Conservation (phyloP, 2,329 filamentous ascomycete genomes). For the Fusarium sambucinum region DNA sequence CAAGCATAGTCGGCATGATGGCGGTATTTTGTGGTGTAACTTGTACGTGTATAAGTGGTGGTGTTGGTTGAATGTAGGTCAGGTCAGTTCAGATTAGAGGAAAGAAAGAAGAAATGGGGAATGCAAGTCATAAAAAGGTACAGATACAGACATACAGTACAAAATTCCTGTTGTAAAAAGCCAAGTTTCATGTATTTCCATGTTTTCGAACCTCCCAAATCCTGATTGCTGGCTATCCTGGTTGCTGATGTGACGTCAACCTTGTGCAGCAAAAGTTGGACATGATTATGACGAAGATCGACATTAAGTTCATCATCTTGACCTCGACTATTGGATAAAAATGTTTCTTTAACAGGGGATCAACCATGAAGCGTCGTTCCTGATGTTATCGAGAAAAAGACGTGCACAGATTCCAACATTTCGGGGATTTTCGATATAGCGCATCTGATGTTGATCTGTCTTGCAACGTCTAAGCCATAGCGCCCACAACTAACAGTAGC, state of each 20-base stretch:
- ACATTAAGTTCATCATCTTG: slow-evolving; percentile 31
- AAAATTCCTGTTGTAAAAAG: slow-evolving; percentile 10
- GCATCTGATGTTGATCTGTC: slow-evolving; percentile 8
- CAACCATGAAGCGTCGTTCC: slow-evolving; percentile 15
- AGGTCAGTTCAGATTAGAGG: not conserved
- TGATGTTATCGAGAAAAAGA: slow-evolving; percentile 7
- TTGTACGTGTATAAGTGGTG: slow-evolving; percentile 3
- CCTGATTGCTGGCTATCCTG: slow-evolving; percentile 46
- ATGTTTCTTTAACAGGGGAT: slow-evolving; percentile 1
- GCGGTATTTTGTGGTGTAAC: slow-evolving; percentile 8
- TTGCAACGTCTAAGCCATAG: slow-evolving; percentile 14
- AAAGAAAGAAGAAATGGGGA: slow-evolving; percentile 5
- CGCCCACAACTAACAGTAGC: slow-evolving; percentile 5
- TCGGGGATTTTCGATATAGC: slow-evolving; percentile 16
- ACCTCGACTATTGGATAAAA: slow-evolving; percentile 24
- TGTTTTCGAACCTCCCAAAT: slow-evolving; percentile 43
- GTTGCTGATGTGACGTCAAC: slow-evolving; percentile 47
- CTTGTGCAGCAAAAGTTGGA: slow-evolving; percentile 38
- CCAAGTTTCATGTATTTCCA: slow-evolving; percentile 39
- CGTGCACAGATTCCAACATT: slow-evolving; percentile 5
- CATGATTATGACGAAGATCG: slow-evolving; percentile 45
- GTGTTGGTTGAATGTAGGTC: slow-evolving; percentile 9
- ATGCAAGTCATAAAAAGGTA: slow-evolving; percentile 26
- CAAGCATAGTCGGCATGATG: slow-evolving; percentile 48
- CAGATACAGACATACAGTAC: slow-evolving; percentile 1